phyloP scores from a whole-genome alignment of 2,329 filamentous ascomycete species.

The Torrubiellomyces zombiae region DNA sequence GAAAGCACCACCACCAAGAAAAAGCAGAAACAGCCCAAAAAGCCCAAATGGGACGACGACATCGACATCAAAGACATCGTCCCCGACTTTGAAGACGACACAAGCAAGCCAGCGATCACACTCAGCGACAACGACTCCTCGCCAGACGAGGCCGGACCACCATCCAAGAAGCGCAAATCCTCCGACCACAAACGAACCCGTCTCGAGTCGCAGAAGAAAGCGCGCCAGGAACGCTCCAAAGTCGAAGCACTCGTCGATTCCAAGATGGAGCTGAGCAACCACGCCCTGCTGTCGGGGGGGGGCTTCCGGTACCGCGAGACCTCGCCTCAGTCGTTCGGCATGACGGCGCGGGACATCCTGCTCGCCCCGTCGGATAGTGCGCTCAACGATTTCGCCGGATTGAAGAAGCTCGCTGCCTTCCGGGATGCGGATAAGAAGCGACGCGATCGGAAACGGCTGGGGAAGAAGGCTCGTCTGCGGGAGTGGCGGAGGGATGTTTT shows the following conservation, averaged over 20 bases:
- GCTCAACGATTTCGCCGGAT: slow-evolving; percentile 76
- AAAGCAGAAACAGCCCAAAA: slow-evolving; percentile 30
- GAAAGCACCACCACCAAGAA: slow-evolving; percentile 43
- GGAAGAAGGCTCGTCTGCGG: slow-evolving; percentile 80
- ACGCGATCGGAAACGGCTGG: slow-evolving; percentile 71
- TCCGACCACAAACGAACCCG: slow-evolving; percentile 44
- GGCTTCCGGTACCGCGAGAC: slow-evolving; percentile 88
- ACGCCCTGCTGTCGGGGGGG: slow-evolving; percentile 32
- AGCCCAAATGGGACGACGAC: slow-evolving; percentile 79
- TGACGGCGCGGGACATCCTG: slow-evolving; percentile 80
- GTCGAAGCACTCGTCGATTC: slow-evolving; percentile 78
- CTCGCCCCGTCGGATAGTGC: slow-evolving; percentile 69
- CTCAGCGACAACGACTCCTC: slow-evolving; percentile 29
- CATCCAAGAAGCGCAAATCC: slow-evolving; percentile 43
- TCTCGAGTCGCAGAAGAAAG: slow-evolving; percentile 45
- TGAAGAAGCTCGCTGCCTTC: slow-evolving; percentile 91
- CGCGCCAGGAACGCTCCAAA: slow-evolving; percentile 65
- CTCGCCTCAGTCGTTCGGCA: slow-evolving; percentile 74
- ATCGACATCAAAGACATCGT: slow-evolving; percentile 91
- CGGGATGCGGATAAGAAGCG: slow-evolving; percentile 78
- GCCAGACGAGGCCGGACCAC: slow-evolving; percentile 24
- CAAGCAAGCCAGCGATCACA: slow-evolving; percentile 31
- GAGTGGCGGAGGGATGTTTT: slow-evolving; percentile 64
- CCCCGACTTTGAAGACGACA: slow-evolving; percentile 64
- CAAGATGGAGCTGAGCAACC: slow-evolving; percentile 57